Percentiles rank a stretch among this genome's conserved stretches.
phyloP scores from a whole-genome alignment of 2,329 filamentous ascomycete genomes.

The Cordyceps cateniannulata region DNA sequence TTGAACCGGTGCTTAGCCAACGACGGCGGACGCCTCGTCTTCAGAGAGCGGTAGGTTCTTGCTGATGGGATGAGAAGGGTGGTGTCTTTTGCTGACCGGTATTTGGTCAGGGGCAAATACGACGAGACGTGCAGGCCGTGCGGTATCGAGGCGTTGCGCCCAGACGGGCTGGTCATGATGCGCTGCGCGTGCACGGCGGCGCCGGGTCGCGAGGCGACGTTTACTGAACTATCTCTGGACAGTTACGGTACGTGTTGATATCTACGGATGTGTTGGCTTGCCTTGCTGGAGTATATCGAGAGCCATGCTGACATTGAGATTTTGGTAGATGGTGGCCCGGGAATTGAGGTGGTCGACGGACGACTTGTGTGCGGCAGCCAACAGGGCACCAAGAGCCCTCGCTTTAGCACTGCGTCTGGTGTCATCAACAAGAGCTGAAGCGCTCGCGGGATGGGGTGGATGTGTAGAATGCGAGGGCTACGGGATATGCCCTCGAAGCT shows the following conservation, averaged over 20 bases:
- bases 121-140: constrained; percentile 20
- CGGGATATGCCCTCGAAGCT: background rate
- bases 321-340: background rate
- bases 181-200: constrained; percentile 15
- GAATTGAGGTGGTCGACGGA: constrained; percentile 13
- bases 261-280: background rate
- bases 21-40: constrained; percentile 16
- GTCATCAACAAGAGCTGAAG: background rate
- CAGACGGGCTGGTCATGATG: background rate
- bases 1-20: constrained; percentile 20
- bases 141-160: constrained; percentile 10
- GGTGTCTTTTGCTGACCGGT: background rate
- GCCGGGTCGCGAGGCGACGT: background rate
- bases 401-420: background rate
- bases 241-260: constrained; percentile 9
- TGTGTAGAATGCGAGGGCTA: background rate
- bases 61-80: background rate
- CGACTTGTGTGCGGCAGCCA: constrained; percentile 18
- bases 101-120: constrained; percentile 17
- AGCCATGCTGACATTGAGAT: background rate
- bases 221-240: constrained; percentile 16
- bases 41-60: constrained; percentile 16
- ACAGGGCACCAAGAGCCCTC: constrained; percentile 15
- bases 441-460: background rate
- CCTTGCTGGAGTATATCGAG: no score